These are phyloP conservation scores for Pichiaceae sp. DNA, from an alignment of 1,139 yeast genomes.

Conservation along the genomic window DNA sequence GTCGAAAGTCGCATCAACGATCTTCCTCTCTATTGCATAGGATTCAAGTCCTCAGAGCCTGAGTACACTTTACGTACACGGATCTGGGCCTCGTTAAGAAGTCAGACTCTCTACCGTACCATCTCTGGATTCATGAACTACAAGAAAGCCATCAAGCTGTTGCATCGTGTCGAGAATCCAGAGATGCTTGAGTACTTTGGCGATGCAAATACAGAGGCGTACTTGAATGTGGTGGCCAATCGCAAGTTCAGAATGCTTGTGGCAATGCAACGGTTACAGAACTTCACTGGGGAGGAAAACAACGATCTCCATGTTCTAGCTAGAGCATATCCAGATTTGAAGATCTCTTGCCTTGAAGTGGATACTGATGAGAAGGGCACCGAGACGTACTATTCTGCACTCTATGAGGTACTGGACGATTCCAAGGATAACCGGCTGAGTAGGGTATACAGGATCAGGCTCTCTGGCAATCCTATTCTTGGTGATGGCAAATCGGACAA, in stretches of 20 bases:
- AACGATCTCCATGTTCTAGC: slow-evolving; percentile 48
- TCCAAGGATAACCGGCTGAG: slow-evolving; percentile 33
- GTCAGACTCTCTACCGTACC: slow-evolving; percentile 74
- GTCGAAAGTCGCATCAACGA: slow-evolving; percentile 39
- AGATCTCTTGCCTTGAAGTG: slow-evolving; percentile 47
- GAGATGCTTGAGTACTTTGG: slow-evolving; percentile 32
- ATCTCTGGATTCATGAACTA: slow-evolving; percentile 52
- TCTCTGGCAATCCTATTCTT: slow-evolving; percentile 80
- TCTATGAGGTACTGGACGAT: slow-evolving; percentile 31
- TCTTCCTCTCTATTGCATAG: slow-evolving; percentile 62
- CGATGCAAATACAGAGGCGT: slow-evolving; percentile 20
- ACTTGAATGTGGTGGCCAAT: slow-evolving; percentile 34
- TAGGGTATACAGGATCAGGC: slow-evolving; percentile 45
- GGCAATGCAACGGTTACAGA: slow-evolving; percentile 63
- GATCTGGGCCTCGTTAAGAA: slow-evolving; percentile 73
- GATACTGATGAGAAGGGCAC: slow-evolving; percentile 23
- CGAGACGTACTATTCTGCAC: slow-evolving; percentile 36
- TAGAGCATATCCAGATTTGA: slow-evolving; percentile 51
- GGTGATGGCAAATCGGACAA: slow-evolving; percentile 92
- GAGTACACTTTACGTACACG: slow-evolving; percentile 60
- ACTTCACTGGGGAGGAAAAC: slow-evolving; percentile 43
- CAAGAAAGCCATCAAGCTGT: slow-evolving; percentile 54
- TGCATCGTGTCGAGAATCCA: slow-evolving; percentile 58
- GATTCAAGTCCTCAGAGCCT: slow-evolving; percentile 58
- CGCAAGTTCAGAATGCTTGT: slow-evolving; percentile 63